Evolutionary conservation across 1,139 yeast species (phyloP), one percentile per base, ranked within the genome.

Genomic region (Suhomyces guaymorum): DNA sequence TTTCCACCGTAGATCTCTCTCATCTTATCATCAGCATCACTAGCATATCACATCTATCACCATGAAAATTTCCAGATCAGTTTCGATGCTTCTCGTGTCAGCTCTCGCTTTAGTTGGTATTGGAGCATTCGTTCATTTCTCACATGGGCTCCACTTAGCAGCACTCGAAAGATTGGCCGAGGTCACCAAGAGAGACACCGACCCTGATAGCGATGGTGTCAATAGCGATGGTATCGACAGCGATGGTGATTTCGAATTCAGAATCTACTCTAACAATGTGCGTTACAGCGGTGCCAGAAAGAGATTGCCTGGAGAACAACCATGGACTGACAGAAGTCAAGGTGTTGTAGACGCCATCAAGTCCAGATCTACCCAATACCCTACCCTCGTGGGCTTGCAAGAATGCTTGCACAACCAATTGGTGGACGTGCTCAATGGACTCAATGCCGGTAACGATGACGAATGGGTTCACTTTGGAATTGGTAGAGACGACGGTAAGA

Each of bases 401-500:
- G 67, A 62, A 42, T 54, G 55, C 13, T 54, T 56, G 35, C 50
- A 58, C 32, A 51, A 57, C 28, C 66, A 59, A 42, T 48, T 62
- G 32, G 45, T 43, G 7, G 68, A 62, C 41, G 48, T 61, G 10
- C 31, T 55, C 16, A 20, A 25, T 2, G 60, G 59, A 2, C 45
- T 58, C 7, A 41, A 41, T 29, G 18, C 25, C 6, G 40, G 23
- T 5, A 14, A 25, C 5, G 14, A 27, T 9, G 30, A 19, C 10
- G 49, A 53, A 21, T 73, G 72, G 66, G 53, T 55, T 7, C 70
- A 70, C 44, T 66, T 63, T 37, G 75, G 75, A 2, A 68, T 64
- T n/a, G 78, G 78, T 2, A 54, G 78, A 48, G 71, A 69, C 33
- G 77, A 73, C 49, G 78, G 78, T 4, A 46, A 49, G 9, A 51